Evolutionary conservation across 106 monocot genomes (phyloP).

Genomic region (Amphibolis antarctica): DNA sequence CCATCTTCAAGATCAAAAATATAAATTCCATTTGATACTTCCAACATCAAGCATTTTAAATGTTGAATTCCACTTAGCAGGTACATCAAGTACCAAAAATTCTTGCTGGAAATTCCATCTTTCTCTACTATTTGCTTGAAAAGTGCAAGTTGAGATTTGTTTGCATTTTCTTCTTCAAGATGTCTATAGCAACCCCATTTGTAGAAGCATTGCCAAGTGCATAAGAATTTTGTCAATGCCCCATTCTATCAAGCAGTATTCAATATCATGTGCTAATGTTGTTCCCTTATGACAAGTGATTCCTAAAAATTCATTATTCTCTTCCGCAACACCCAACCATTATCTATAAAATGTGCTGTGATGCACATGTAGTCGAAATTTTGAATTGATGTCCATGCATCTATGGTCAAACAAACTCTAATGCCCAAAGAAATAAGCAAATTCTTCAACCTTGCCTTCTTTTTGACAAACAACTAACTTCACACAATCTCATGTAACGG

Average conservation of each 20-base stretch:
- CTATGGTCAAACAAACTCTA: neutral
- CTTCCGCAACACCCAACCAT: neutral
- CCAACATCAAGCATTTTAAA: neutral
- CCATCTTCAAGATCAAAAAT: neutral
- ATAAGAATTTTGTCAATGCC: neutral
- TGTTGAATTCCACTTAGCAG: neutral
- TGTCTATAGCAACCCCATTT: neutral
- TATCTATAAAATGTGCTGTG: neutral
- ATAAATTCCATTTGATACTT: neutral
- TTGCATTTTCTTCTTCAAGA: neutral
- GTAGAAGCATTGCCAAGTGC: neutral
- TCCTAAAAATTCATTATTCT: neutral
- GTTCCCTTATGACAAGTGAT: neutral
- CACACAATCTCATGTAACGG: neutral
- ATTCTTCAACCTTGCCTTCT: neutral
- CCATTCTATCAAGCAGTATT: neutral
- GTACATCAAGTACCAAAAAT: neutral
- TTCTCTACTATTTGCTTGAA: neutral
- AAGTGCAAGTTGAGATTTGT: neutral
- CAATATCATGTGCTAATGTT: neutral
- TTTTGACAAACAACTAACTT: neutral
- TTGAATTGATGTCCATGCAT: neutral
- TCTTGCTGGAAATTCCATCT: neutral
- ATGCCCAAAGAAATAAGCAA: neutral
- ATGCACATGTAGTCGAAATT: neutral